Conservation (phyloP, 2,329 filamentous ascomycete genomes). For the Colletotrichum scovillei region DNA sequence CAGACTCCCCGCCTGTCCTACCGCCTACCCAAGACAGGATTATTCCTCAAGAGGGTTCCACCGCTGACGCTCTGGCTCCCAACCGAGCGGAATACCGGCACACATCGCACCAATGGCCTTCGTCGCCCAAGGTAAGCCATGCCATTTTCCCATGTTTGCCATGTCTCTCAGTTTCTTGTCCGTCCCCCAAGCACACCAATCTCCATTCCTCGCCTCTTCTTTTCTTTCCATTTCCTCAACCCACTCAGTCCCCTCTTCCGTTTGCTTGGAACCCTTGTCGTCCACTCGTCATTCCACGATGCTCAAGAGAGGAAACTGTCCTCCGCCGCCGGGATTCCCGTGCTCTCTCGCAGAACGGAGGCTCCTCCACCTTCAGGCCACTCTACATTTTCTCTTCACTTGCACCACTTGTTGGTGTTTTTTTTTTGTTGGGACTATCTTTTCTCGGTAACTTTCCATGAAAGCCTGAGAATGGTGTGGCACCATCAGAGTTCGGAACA, state of each 20-base stretch:
- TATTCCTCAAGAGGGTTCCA: conserved; percentile 8
- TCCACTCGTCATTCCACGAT: conserved; percentile 17
- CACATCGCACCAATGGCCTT: conserved; percentile 21
- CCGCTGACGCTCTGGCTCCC: conserved; percentile 21
- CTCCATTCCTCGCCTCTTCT: background rate
- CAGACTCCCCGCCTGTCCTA: conserved; percentile 31
- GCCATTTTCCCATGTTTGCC: conserved; percentile 15
- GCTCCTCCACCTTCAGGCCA: background rate
- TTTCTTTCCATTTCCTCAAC: background rate
- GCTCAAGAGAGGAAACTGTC: conserved; percentile 19
- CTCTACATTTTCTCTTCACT: background rate
- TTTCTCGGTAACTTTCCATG: conserved; percentile 23
- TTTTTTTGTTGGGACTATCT: conserved; percentile 22
- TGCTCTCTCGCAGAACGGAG: conserved; percentile 17
- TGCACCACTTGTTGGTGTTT: background rate
- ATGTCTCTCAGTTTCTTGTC: conserved; percentile 9
- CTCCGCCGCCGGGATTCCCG: conserved; percentile 14
- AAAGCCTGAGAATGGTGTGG: conserved; percentile 12
- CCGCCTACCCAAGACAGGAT: conserved; percentile 12
- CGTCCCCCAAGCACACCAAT: conserved; percentile 1
- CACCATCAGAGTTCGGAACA: conserved; percentile 30
- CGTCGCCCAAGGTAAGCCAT: conserved; percentile 30
- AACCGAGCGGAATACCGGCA: conserved; percentile 31
- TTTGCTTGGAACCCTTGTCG: background rate
- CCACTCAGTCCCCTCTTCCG: conserved; percentile 7